These are phyloP conservation scores for Paramyrothecium roridum DNA, from an alignment of 2,329 filamentous ascomycete genomes.

Conservation along the genomic window DNA sequence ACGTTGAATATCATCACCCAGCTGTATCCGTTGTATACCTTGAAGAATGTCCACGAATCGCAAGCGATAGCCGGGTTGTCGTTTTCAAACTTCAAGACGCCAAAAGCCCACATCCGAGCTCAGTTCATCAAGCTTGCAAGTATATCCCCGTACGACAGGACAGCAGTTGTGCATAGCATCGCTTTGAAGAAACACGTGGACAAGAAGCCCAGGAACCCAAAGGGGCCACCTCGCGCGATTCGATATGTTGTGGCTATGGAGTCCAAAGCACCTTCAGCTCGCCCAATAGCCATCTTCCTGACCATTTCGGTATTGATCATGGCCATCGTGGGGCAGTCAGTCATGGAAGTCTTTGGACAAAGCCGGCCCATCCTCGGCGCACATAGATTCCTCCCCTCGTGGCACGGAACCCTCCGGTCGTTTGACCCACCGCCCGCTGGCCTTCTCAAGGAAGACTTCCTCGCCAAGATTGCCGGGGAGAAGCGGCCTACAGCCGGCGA, in stretches of 20 bases:
- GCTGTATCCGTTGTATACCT: slow-evolving; percentile 48
- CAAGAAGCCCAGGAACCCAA: slow-evolving; percentile 28
- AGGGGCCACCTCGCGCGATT: slow-evolving; percentile 42
- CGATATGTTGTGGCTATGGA: slow-evolving; percentile 69
- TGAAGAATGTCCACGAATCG: slow-evolving; percentile 51
- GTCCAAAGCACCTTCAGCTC: slow-evolving; percentile 48
- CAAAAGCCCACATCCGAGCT: slow-evolving; percentile 37
- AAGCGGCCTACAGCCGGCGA: slow-evolving; percentile 28
- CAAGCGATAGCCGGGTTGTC: slow-evolving; percentile 57
- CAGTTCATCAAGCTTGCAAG: slow-evolving; percentile 70
- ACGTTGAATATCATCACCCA: slow-evolving; percentile 48
- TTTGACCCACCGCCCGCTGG: slow-evolving; percentile 18
- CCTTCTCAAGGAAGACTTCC: slow-evolving; percentile 27
- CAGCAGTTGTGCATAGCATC: slow-evolving; percentile 75
- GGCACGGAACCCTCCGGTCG: slow-evolving; percentile 27
- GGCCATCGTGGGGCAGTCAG: slow-evolving; percentile 58
- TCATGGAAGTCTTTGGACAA: slow-evolving; percentile 61
- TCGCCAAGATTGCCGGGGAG: slow-evolving; percentile 33
- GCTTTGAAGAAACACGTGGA: slow-evolving; percentile 54
- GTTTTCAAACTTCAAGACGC: slow-evolving; percentile 56
- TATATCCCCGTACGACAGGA: slow-evolving; percentile 72
- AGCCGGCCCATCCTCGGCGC: slow-evolving; percentile 55
- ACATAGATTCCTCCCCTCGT: slow-evolving; percentile 50
- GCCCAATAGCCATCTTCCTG: slow-evolving; percentile 49
- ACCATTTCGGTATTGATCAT: slow-evolving; percentile 58